Evolutionary conservation across 192 early-diverging fungal genomes (phyloP), one percentile per base, ranked within the genome.

Genomic region (Endogone sp.): DNA sequence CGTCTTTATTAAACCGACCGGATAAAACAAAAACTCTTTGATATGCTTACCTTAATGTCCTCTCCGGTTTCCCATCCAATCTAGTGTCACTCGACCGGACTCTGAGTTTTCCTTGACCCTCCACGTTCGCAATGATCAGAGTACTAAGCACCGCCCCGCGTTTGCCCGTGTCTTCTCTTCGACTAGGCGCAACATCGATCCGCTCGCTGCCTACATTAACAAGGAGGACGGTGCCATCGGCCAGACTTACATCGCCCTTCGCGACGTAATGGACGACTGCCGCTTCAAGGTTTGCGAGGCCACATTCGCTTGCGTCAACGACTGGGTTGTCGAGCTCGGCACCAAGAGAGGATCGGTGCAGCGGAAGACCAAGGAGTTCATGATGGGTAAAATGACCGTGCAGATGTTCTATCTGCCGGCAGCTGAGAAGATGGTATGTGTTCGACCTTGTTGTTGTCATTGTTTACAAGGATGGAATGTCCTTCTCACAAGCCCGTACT

Each of bases 51-150:
- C 1, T 65, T 62, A 11, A 57, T 71, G 6, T 62, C 64, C 25
- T 61, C 60, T 9, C 28, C 56, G 16, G 27, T 27, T 54, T 55
- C 70, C 29, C 55, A 56, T 28, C 37, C 58, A 6, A 71, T 20
- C 71, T 24, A 75, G 70, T 60, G 74, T 71, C 63, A 70, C 64
- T 3, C 61, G 37, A 8, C 69, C 69, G 0, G 74, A 75, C 44
- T 71, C 66, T 58, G 71, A 71, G 72, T 49, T 49, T 1, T 11
- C 37, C 37, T 49, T 49, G 37, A 37, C 56, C 0, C 56, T 75
- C 13, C 68, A 75, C 55, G 74, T 75, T 0, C 68, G 74, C 11
- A 68, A 67, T 0, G 74, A 75, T 30, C 66, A 75, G 44, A 37
- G 64, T 6, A 58, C 70, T 37, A 62, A 63, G 44, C 71, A 64